Percentiles rank a stretch among this genome's conserved stretches.
Evolutionary conservation across 2,329 filamentous ascomycete species (phyloP).

Genomic region (Nemania serpens): DNA sequence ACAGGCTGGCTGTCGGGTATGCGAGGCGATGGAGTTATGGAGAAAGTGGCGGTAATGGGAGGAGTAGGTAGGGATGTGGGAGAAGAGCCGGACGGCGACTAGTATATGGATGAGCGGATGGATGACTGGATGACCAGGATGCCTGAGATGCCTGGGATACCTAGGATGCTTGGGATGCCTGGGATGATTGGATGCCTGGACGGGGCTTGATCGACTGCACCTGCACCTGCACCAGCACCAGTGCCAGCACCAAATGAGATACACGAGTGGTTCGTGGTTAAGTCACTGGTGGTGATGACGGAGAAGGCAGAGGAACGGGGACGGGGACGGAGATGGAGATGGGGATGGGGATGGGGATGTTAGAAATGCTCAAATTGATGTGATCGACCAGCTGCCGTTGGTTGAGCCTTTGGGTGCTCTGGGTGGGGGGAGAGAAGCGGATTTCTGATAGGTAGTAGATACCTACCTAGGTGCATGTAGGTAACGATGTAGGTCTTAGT

Average conservation of each 20-base stretch:
- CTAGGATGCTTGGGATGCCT: too few relatives aligned
- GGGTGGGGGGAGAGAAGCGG: background rate
- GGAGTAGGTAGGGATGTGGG: constrained; percentile 6
- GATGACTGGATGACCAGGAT: background rate
- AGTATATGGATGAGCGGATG: background rate
- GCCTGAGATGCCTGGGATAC: too few relatives aligned
- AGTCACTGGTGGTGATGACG: constrained; percentile 24
- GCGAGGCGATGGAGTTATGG: constrained; percentile 14
- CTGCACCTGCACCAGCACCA: background rate
- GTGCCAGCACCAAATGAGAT: constrained; percentile 7
- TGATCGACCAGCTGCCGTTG: constrained; percentile 5
- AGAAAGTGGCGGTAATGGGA: constrained; percentile 2
- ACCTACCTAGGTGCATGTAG: background rate
- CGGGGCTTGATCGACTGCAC: background rate
- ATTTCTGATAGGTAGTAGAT: background rate
- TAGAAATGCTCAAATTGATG: constrained; percentile 25
- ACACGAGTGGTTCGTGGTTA: constrained; percentile 14
- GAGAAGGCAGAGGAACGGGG: constrained; percentile 16
- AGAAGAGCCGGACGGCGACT: constrained; percentile 10
- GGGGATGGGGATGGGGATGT: constrained; percentile 28
- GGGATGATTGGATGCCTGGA: background rate
- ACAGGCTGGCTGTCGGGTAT: constrained; percentile 7
- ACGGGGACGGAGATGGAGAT: constrained; percentile 28
- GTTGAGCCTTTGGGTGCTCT: background rate
- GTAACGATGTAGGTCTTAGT: background rate